Conservation (phyloP, 2,329 filamentous ascomycete genomes). For the Colletotrichum destructivum region DNA sequence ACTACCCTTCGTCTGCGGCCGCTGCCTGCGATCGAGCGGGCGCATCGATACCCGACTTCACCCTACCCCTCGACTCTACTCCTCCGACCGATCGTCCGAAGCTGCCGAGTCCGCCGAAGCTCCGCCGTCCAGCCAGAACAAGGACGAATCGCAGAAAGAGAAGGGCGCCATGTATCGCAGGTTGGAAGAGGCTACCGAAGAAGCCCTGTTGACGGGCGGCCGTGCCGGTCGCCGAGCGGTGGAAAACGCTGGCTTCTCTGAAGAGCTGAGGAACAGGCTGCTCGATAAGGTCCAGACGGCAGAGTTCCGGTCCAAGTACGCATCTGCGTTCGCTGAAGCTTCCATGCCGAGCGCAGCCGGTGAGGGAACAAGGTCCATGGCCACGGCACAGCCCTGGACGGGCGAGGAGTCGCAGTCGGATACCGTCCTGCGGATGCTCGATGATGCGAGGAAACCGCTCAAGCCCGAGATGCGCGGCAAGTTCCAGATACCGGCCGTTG, state of each 20-base stretch:
- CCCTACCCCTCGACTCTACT: constrained; percentile 18
- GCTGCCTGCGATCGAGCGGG: constrained; percentile 3
- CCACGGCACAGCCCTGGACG: constrained; percentile 80
- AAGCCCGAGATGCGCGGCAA: constrained; percentile 63
- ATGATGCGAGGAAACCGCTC: constrained; percentile 83
- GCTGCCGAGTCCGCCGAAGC: constrained; percentile 22
- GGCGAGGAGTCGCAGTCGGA: constrained; percentile 83
- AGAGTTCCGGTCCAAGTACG: constrained; percentile 67
- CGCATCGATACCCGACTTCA: not conserved
- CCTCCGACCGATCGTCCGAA: constrained; percentile 30
- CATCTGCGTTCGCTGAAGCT: constrained; percentile 64
- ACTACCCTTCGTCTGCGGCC: constrained; percentile 12
- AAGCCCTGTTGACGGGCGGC: constrained; percentile 72
- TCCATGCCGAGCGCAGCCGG: constrained; percentile 72
- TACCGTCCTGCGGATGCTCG: constrained; percentile 85
- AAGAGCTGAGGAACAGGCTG: constrained; percentile 72
- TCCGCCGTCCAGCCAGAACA: not conserved
- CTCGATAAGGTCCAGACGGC: constrained; percentile 70
- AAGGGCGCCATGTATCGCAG: constrained; percentile 68
- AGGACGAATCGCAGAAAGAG: constrained; percentile 14
- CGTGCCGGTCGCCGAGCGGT: constrained; percentile 71
- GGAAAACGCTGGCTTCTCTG: constrained; percentile 75
- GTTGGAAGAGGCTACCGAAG: constrained; percentile 75
- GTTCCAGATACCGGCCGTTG: constrained; percentile 63
- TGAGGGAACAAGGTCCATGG: constrained; percentile 77